Conservation (phyloP, 148 eudicot species). For the Cornus kousa region DNA sequence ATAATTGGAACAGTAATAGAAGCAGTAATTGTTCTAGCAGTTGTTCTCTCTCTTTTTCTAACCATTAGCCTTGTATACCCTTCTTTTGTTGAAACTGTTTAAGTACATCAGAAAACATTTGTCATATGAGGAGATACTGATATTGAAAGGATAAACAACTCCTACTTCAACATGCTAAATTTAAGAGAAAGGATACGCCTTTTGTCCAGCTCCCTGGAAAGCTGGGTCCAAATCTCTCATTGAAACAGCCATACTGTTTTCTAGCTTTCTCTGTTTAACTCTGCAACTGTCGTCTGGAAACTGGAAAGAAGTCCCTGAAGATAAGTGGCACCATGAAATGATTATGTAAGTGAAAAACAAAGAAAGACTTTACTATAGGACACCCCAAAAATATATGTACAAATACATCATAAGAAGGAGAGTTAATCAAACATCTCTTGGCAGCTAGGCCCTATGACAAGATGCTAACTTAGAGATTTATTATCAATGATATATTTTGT, state of each 20-base stretch:
- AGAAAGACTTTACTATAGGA: conserved; percentile 3
- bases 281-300: conserved; percentile 14
- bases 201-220: conserved; percentile 93
- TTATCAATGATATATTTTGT: background rate
- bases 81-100: background rate
- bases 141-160: background rate
- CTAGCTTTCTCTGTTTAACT: conserved; percentile 11
- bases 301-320: conserved; percentile 24
- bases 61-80: background rate
- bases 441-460: background rate
- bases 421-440: conserved; percentile 11
- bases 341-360: background rate
- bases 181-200: conserved; percentile 80
- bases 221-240: conserved; percentile 86
- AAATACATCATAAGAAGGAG: conserved; percentile 8
- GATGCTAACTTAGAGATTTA: background rate
- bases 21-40: background rate
- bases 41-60: background rate
- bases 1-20: background rate
- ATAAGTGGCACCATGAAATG: conserved; percentile 12
- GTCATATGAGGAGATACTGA: background rate
- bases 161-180: background rate
- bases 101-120: background rate
- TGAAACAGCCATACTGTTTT: conserved; percentile 67
- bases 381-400: background rate